Base-by-base conservation (phyloP, 2,329 filamentous ascomycete species). In the Botrytis sinoallii region DNA sequence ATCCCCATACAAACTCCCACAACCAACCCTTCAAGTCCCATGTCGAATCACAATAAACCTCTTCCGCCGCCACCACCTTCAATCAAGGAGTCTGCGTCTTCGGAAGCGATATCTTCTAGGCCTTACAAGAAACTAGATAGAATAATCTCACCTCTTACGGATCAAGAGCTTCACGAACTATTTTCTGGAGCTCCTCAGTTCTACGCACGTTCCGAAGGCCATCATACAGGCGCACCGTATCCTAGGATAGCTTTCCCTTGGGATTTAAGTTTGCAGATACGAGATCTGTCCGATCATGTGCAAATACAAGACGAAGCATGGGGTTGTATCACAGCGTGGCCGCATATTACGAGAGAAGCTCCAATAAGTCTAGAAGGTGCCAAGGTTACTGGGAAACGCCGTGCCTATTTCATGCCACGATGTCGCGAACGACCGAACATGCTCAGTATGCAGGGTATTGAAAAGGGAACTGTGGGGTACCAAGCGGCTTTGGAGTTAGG, bases 161-260 rank as follows among this genome's bases (percentile, higher is more conserved):
- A 88, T 64, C 83, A 85, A 59, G 89, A 92, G 77, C 83, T 93
- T 70, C 89, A 91, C 82, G 89, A 89, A 81, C 86, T 93, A 78
- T 93, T 93, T 84, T 92, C 91, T 40, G 91, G 91, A n/a, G 91
- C 91, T 61, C 91, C 91, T 76, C 90, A 92, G 80, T 93, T 91
- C 83, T 90, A 89, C 81, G 86, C 88, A 77, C 86, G 88, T 70
- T 87, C 85, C 74, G 86, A 89, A 77, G 87, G 88, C 57, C 87
- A 90, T 80, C 88, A 85, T 80, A 86, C 86, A 74, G 88, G 86
- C 69, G 87, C 89, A 55, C 88, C 88, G 35, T 86, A 89, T 77
- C 90, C 91, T 35, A 88, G 85, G 67, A 89, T 91, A 42, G 88
- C 89, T 55, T 93, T 90, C 79, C 91, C 90, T 1, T 92, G 90